Conservation (phyloP, 108 stramenopile species). For the Fragilaria crotonensis region DNA sequence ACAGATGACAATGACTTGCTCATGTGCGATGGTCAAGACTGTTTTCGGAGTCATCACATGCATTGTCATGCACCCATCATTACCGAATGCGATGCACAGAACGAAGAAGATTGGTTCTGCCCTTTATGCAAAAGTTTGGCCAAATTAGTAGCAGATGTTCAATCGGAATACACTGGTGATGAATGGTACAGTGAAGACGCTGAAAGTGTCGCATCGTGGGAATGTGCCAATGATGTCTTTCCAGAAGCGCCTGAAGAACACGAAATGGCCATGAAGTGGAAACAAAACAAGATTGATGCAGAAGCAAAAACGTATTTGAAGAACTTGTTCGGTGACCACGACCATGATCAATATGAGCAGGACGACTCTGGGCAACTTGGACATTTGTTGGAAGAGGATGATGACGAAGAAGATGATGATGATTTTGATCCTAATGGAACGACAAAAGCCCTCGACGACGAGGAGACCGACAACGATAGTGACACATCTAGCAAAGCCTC, state of each 20-base stretch:
- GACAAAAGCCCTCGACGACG: not conserved
- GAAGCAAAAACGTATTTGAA: constrained; percentile 36
- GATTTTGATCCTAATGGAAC: constrained; percentile 22
- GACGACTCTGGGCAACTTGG: no score
- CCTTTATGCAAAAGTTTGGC: constrained; percentile 53
- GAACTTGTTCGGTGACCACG: constrained; percentile 30
- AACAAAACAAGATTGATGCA: constrained; percentile 42
- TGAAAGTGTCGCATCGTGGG: constrained; percentile 39
- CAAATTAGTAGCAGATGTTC: constrained; percentile 36
- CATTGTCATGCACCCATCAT: constrained; percentile 60
- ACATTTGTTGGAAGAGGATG: constrained; percentile 14
- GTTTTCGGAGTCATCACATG: constrained; percentile 81
- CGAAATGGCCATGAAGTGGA: constrained; percentile 35
- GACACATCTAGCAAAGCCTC: no score
- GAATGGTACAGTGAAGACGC: constrained; percentile 25
- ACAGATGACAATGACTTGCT: constrained; percentile 49
- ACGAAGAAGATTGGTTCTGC: constrained; percentile 78
- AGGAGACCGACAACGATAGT: no score
- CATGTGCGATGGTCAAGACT: constrained; percentile 47
- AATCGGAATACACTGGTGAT: constrained; percentile 51
- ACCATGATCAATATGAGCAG: not conserved
- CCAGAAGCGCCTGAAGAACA: constrained; percentile 60
- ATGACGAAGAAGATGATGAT: constrained; percentile 30
- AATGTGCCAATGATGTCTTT: constrained; percentile 61
- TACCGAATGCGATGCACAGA: constrained; percentile 34